Evolutionary conservation across 2,329 filamentous ascomycete species (phyloP).

Genomic region (Colletotrichum theobromicola): DNA sequence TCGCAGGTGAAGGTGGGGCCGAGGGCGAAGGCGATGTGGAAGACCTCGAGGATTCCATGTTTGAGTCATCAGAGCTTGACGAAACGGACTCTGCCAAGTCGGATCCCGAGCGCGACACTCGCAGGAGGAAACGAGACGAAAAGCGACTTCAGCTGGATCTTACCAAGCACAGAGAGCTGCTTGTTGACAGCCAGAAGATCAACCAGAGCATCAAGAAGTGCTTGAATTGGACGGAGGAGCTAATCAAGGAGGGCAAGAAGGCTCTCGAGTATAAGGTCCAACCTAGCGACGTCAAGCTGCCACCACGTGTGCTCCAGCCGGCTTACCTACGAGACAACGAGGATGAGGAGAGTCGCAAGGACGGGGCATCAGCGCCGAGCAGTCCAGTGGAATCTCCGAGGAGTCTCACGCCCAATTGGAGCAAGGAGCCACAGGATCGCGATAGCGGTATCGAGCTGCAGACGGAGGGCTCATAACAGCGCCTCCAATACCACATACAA

Average conservation of each 20-base stretch:
- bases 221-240: conserved; percentile 84
- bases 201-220: conserved; percentile 93
- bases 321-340: conserved; percentile 65
- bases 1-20: not conserved
- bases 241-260: conserved; percentile 88
- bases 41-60: conserved; percentile 48
- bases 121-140: conserved; percentile 76
- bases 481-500: not conserved
- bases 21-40: conserved; percentile 43
- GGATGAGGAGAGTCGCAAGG: conserved; percentile 28
- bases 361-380: conserved; percentile 20
- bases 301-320: conserved; percentile 75
- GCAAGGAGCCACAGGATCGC: conserved; percentile 39
- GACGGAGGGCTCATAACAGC: conserved; percentile 39
- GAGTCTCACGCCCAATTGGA: conserved; percentile 17
- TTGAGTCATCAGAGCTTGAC: conserved; percentile 42
- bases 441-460: conserved; percentile 59
- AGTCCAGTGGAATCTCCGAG: conserved; percentile 1
- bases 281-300: conserved; percentile 80
- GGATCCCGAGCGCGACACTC: conserved; percentile 41
- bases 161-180: conserved; percentile 84
- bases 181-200: conserved; percentile 91
- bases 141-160: conserved; percentile 85
- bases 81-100: conserved; percentile 42
- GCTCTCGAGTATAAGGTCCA: conserved; percentile 84